Conservation (phyloP, 2,329 filamentous ascomycete species). For the Madurella fahalii region DNA sequence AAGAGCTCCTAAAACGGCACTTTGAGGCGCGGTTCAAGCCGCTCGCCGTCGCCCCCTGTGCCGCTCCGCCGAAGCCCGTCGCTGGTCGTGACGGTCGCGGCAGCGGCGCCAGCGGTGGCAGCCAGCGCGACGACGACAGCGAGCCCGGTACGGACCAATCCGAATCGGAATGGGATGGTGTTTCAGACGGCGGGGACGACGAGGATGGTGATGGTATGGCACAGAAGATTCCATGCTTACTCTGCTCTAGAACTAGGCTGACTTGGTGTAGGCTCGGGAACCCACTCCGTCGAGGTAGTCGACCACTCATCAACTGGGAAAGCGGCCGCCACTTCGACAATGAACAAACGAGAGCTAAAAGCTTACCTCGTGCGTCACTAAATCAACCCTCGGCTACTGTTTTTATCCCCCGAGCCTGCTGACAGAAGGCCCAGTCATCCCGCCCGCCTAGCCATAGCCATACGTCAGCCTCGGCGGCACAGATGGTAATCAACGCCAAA, state of each 20-base stretch:
- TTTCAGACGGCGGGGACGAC: conserved; percentile 21
- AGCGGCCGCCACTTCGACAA: conserved; percentile 33
- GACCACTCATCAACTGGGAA: conserved; percentile 48
- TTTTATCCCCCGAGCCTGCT: conserved; percentile 13
- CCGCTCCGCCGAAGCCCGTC: conserved; percentile 32
- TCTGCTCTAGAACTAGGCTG: neutral
- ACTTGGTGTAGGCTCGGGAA: conserved; percentile 15
- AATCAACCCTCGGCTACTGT: conserved; percentile 5
- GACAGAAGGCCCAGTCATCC: conserved; percentile 40
- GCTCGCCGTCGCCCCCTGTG: conserved; percentile 39
- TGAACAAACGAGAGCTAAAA: conserved; percentile 68
- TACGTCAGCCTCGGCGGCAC: conserved; percentile 3
- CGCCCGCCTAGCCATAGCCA: conserved; percentile 40
- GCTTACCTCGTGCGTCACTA: conserved; percentile 63
- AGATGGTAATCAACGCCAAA: conserved; percentile 24
- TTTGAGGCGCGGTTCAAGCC: conserved; percentile 89
- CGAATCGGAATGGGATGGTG: conserved; percentile 12
- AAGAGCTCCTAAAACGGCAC: conserved; percentile 74
- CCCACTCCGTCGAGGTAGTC: conserved; percentile 53
- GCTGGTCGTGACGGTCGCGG: conserved; percentile 25
- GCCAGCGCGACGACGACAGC: conserved; percentile 14
- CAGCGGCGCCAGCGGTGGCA: conserved; percentile 22
- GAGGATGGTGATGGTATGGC: conserved; percentile 25
- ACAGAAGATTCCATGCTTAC: neutral
- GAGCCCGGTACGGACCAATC: conserved; percentile 18